These are phyloP conservation scores for Dryadomyces quercus-mongolicae DNA, from an alignment of 2,329 filamentous ascomycete genomes.

Conservation along the genomic window DNA sequence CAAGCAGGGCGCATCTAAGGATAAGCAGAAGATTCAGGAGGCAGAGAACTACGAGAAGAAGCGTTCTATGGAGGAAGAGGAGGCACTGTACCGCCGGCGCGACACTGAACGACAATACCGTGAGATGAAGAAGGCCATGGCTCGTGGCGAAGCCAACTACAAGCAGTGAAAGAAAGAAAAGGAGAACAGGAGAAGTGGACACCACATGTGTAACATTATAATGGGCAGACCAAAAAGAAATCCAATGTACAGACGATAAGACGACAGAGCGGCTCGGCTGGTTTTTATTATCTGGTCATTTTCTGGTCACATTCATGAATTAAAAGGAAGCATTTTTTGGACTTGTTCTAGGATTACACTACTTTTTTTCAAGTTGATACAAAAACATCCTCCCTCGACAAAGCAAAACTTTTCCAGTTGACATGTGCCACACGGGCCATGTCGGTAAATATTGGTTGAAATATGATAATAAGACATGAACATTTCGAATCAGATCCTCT, in stretches of 20 bases:
- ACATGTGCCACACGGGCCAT: neutral
- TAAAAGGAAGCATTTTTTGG: neutral
- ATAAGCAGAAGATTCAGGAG: slow-evolving; percentile 6
- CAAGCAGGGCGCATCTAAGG: slow-evolving; percentile 6
- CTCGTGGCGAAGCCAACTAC: neutral
- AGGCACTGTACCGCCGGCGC: slow-evolving; percentile 11
- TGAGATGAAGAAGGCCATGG: slow-evolving; percentile 9
- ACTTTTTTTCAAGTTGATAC: neutral
- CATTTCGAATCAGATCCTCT: neutral
- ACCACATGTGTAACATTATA: slow-evolving; percentile 1
- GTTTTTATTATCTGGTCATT: neutral
- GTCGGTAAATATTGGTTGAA: neutral
- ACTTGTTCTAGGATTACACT: neutral
- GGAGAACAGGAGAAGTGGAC: neutral
- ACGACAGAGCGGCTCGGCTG: neutral
- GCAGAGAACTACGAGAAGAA: slow-evolving; percentile 36
- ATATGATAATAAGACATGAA: neutral
- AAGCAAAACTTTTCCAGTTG: neutral
- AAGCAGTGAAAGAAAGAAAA: neutral
- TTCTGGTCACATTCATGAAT: neutral
- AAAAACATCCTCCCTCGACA: neutral
- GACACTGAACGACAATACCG: slow-evolving; percentile 12
- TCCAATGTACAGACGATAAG: neutral
- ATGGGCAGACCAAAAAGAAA: neutral
- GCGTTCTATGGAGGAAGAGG: slow-evolving; percentile 41